A percentile compares a stretch with the other conserved stretches of the same genome.
These are phyloP conservation scores for Trichoderma gamsii DNA, from an alignment of 495 filamentous ascomycete genomes.

Conservation along the genomic window DNA sequence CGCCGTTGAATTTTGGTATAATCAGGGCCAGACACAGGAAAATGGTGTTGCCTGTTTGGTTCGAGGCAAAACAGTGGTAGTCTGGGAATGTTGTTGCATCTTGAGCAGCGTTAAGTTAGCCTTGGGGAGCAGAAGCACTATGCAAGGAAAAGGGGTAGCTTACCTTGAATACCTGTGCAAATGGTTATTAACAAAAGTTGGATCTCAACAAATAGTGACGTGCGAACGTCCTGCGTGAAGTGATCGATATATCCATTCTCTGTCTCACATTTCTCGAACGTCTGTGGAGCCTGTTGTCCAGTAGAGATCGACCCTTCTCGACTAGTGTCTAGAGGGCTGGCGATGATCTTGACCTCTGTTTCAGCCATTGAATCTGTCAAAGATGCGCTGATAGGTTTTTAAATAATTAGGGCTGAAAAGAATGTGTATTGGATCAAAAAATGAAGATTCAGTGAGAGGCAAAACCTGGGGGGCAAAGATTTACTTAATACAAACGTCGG, in stretches of 20 bases:
- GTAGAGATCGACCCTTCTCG: neutral
- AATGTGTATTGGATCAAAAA: neutral
- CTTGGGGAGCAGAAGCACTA: constrained; percentile 15
- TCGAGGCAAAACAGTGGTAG: constrained; percentile 59
- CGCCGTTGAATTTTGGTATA: constrained; percentile 41
- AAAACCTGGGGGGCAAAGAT: neutral
- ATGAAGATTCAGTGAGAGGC: neutral
- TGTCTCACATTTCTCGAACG: neutral
- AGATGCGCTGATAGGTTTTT: neutral
- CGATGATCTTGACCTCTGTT: neutral
- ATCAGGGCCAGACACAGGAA: constrained; percentile 50
- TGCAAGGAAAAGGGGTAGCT: neutral
- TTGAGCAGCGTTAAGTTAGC: constrained; percentile 38
- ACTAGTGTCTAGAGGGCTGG: neutral
- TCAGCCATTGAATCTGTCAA: neutral
- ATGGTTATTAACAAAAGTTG: constrained; percentile 41
- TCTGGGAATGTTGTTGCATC: constrained; percentile 57
- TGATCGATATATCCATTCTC: neutral
- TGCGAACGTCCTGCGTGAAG: constrained; percentile 22
- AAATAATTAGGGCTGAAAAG: neutral
- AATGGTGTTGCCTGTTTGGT: constrained; percentile 61
- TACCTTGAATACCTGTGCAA: constrained; percentile 35
- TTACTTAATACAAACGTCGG: neutral
- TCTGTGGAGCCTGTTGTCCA: neutral
- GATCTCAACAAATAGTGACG: constrained; percentile 34